Percentiles rank a stretch among this genome's conserved stretches.
phyloP scores from a whole-genome alignment of 2,329 filamentous ascomycete species.

The Penicillium sclerotiorum region DNA sequence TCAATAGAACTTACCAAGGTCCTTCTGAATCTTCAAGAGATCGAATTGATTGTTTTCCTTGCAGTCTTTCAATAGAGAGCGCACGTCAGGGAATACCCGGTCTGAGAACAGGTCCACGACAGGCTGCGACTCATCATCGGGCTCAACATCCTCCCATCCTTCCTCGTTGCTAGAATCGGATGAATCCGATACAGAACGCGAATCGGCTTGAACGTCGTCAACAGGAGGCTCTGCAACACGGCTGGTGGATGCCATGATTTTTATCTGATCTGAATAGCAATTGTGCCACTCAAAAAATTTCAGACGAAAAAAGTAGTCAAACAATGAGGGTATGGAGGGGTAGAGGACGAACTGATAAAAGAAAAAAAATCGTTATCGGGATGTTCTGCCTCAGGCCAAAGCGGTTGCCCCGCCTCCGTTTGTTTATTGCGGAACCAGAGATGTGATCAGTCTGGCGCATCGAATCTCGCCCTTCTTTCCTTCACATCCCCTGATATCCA shows the following conservation, averaged over 20 bases:
- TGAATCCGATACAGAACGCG: constrained; percentile 38
- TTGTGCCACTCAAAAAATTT: not conserved
- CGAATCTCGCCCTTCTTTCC: constrained; percentile 13
- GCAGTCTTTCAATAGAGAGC: constrained; percentile 69
- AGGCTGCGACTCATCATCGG: constrained; percentile 63
- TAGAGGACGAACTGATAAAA: constrained; percentile 22
- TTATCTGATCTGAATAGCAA: not conserved
- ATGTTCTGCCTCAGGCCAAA: constrained; percentile 22
- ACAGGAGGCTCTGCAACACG: constrained; percentile 19
- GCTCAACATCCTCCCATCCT: constrained; percentile 62
- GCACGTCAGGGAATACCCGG: constrained; percentile 64
- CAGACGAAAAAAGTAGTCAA: not conserved
- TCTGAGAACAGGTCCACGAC: constrained; percentile 71
- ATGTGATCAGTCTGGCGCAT: constrained; percentile 13
- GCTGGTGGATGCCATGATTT: constrained; percentile 34
- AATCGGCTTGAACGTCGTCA: constrained; percentile 29
- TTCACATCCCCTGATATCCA: constrained; percentile 13
- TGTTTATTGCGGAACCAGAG: constrained; percentile 26
- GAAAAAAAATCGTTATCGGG: constrained; percentile 28
- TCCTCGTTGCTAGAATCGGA: constrained; percentile 55
- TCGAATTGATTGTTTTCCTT: constrained; percentile 69
- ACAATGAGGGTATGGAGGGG: constrained; percentile 19
- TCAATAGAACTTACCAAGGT: constrained; percentile 44
- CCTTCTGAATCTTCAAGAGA: constrained; percentile 61
- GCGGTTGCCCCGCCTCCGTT: constrained; percentile 30